phyloP scores from a whole-genome alignment of 148 eudicot species.

The Diospyros lotus region DNA sequence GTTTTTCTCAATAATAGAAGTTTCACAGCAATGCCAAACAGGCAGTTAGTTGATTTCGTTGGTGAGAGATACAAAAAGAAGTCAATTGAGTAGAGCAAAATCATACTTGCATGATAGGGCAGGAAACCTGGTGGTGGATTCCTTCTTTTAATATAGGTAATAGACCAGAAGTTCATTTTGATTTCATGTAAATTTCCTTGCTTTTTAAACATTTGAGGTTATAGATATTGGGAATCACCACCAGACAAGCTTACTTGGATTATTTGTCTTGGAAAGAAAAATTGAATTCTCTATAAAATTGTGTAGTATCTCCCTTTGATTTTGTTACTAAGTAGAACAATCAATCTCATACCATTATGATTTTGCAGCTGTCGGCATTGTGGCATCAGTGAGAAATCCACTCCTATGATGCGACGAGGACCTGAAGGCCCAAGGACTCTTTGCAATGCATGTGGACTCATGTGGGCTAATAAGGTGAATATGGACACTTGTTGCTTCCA shows the following conservation, averaged over 20 bases:
- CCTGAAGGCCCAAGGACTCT: constrained; percentile 87
- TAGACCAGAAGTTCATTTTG: too few species aligned
- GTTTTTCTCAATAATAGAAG: too few species aligned
- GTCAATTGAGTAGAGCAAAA: too few species aligned
- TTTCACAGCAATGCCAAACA: too few species aligned
- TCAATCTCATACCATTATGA: too few species aligned
- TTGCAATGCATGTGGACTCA: constrained; percentile 84
- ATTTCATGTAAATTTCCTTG: not conserved
- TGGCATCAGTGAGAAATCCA: constrained; percentile 61
- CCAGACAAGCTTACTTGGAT: not conserved
- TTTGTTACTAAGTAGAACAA: not conserved
- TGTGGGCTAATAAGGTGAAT: constrained; percentile 88
- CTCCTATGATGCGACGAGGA: constrained; percentile 87
- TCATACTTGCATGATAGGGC: too few species aligned
- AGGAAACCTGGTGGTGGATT: too few species aligned
- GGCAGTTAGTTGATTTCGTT: too few species aligned
- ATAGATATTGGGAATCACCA: not conserved
- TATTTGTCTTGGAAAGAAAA: not conserved
- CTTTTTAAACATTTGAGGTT: not conserved
- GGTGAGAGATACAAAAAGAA: too few species aligned
- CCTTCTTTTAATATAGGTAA: too few species aligned
- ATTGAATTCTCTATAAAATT: not conserved
- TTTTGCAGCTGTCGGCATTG: constrained; percentile 66
- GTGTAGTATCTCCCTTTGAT: not conserved
- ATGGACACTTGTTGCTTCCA: not conserved